Base-by-base conservation (phyloP, 306 rosid species). In the Dryas alaskensis region DNA sequence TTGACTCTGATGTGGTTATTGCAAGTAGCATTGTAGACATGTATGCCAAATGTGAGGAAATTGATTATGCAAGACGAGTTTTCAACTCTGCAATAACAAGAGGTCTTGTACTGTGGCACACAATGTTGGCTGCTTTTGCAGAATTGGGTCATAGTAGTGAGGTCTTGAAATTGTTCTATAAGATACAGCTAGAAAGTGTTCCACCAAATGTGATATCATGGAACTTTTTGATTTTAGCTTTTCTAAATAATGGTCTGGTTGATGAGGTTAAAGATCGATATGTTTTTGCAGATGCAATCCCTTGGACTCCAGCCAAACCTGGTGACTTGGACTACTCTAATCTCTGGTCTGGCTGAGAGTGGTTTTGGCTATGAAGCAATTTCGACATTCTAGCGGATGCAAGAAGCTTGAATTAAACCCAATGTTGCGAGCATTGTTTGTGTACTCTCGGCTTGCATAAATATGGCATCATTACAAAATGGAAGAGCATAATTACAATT, bases 81-180 rank as follows among this genome's bases (percentile, higher is more conserved):
- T 91, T 93, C 22, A 27, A 81, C 37, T 73, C 74, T 49, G 72
- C 81, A 0, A 16, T 58, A 7, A 82, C 65, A 57, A 82, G 79
- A 77, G 94, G 91, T 87, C 80, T 89, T 60, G 86, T 86, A 48
- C 45, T 89, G 79, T 93, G 97, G 97, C 91, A 91, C 69, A 89
- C 94, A 8, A 77, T 93, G 83, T 74, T 91, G 81, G 91, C 94
- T 2, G 84, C 96, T 52, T 88, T 78, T 79, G 97, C 98, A 12
- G 89, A 87, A 76, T 60, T 74, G 60, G 92, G 96, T 50, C 81
- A 79, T 62, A 86, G 89, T 71, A 92, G 94, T 1, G 97, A 91
- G 86, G 86, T 90, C 69, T 73, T 91, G 85, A 93, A 81, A 42
- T 79, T 93, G 83, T 91, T 91, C 70, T 84, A 80, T 79, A 89